These are phyloP conservation scores for Drechmeria coniospora DNA, from an alignment of 2,329 filamentous ascomycete genomes.

Conservation along the genomic window DNA sequence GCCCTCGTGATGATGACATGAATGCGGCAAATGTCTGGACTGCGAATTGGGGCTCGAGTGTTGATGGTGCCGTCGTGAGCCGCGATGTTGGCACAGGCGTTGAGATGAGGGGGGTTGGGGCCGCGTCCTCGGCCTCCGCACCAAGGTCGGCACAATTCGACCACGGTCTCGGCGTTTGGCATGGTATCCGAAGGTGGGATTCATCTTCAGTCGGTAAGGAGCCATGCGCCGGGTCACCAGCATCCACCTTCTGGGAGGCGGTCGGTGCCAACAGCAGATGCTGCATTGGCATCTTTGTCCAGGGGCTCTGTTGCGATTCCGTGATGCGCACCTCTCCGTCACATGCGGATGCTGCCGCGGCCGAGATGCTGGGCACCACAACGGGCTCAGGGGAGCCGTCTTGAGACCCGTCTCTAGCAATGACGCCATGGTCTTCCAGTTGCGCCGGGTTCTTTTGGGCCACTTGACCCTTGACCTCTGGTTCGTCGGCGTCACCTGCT, in stretches of 20 bases:
- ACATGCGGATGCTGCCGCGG: no score
- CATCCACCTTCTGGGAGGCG: no score
- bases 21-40: slow-evolving; percentile 38
- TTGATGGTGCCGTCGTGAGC: slow-evolving; percentile 13
- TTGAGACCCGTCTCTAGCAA: not conserved
- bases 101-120: no score
- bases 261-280: no score
- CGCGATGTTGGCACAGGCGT: slow-evolving; percentile 1
- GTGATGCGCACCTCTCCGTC: not conserved
- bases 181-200: not conserved
- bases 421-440: not conserved
- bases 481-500: no score
- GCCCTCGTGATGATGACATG: slow-evolving; percentile 32
- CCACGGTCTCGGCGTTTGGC: slow-evolving; percentile 10
- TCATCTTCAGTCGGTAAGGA: not conserved
- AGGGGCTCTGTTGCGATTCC: slow-evolving; percentile 6
- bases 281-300: slow-evolving; percentile 4
- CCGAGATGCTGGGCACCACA: no score
- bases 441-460: no score
- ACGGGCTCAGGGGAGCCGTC: no score
- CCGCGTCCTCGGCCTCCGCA: not conserved
- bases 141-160: slow-evolving; percentile 1
- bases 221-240: no score
- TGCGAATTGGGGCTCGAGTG: slow-evolving; percentile 30
- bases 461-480: no score